Conservation (phyloP, 2,329 filamentous ascomycete species). For the Fusarium beomiforme region DNA sequence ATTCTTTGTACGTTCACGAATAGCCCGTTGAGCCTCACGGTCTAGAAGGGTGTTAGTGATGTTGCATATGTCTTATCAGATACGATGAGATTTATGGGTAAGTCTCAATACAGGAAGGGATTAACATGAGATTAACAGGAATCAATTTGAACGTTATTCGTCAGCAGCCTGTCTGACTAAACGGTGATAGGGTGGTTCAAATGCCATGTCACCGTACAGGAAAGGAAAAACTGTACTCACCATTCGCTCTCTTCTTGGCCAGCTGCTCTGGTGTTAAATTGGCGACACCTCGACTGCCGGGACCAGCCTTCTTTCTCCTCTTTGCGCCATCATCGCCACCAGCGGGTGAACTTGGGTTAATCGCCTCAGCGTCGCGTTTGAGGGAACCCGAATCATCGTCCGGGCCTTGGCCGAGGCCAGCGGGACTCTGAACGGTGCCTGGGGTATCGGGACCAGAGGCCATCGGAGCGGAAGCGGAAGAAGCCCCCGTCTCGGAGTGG, state of each 20-base stretch:
- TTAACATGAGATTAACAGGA: background rate
- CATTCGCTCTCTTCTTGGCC: conserved; percentile 71
- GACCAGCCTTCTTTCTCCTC: conserved; percentile 59
- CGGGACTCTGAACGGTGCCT: conserved; percentile 32
- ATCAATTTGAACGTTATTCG: background rate
- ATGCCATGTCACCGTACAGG: background rate
- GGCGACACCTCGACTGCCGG: conserved; percentile 62
- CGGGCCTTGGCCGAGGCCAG: conserved; percentile 11
- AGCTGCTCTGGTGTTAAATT: conserved; percentile 80
- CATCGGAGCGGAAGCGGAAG: conserved; percentile 25
- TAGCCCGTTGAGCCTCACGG: conserved; percentile 85
- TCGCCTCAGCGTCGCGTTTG: conserved; percentile 40
- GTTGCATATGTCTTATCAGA: background rate
- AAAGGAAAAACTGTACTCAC: conserved; percentile 50
- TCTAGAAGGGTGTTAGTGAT: conserved; percentile 59
- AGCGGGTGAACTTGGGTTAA: conserved; percentile 28
- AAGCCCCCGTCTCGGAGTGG: conserved; percentile 18
- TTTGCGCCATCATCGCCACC: conserved; percentile 47
- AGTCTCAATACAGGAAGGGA: conserved; percentile 1
- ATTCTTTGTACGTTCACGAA: conserved; percentile 82
- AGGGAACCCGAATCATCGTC: conserved; percentile 17
- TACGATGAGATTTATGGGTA: background rate
- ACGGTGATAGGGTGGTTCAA: background rate
- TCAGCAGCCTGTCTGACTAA: background rate
- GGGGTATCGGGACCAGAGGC: conserved; percentile 37